These are phyloP conservation scores for Stylonectria norvegica DNA, from an alignment of 2,329 filamentous ascomycete species.

Conservation along the genomic window DNA sequence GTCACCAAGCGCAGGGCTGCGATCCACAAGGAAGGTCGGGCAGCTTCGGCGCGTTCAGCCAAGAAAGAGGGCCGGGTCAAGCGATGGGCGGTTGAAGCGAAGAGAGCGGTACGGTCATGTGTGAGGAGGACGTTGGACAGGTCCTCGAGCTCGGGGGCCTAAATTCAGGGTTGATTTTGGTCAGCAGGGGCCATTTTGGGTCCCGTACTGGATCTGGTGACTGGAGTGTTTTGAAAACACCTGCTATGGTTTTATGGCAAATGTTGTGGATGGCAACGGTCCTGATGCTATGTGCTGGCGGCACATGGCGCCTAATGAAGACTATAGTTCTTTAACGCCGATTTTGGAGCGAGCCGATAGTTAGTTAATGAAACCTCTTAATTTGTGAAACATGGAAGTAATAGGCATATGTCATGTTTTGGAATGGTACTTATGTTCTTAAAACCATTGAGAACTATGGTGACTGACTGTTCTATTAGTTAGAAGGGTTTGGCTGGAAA, in stretches of 20 bases:
- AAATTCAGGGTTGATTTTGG: conserved; percentile 5
- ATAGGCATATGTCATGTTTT: no score
- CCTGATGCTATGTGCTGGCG: no score
- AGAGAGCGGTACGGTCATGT: conserved; percentile 31
- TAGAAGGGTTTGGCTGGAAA: no score
- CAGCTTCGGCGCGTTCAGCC: conserved; percentile 14
- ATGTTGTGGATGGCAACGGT: no score
- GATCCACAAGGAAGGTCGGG: conserved; percentile 1
- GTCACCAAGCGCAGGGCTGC: conserved; percentile 7
- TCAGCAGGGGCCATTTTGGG: conserved; percentile 2
- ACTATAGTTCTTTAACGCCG: no score
- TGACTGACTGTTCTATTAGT: no score
- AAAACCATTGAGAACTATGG: no score
- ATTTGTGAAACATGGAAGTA: no score
- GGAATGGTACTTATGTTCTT: no score
- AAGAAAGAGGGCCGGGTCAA: conserved; percentile 28
- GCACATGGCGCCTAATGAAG: no score
- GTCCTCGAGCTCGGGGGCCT: conserved; percentile 18
- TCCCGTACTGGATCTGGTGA: neutral
- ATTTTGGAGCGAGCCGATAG: no score
- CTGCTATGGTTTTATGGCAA: neutral
- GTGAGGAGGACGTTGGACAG: conserved; percentile 33
- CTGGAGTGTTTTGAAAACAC: neutral
- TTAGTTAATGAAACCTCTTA: no score
- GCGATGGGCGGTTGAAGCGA: conserved; percentile 35